Base-by-base conservation (phyloP, 2,329 filamentous ascomycete genomes). In the Cercospora sp. region DNA sequence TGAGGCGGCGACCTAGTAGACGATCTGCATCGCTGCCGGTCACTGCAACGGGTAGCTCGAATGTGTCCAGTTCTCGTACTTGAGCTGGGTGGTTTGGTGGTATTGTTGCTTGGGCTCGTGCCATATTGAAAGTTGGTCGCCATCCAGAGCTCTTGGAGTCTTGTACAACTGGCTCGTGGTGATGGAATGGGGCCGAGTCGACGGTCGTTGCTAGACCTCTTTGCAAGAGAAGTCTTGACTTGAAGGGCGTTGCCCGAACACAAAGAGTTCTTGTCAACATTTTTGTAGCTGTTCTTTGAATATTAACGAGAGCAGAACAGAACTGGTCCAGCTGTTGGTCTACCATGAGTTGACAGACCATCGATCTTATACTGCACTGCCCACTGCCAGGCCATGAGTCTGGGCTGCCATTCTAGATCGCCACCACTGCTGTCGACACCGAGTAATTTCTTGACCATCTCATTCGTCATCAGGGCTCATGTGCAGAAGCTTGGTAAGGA, bases 61-160 rank as follows among this genome's bases (percentile, higher is more conserved):
- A 68, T 31, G 66, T 68, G 28, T 66, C 36, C 48, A 68, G 20
- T 13, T 66, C 59, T n/a, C 67, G 28, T 4, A 68, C 61, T 10
- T 48, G 23, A 12, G 63, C 67, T n/a, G 58, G 13, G 26, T 68
- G 63, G 3, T 55, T 53, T 1, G 67, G 67, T n/a, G 67, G 67
- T 7, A 68, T 36, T 5, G 63, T 66, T n/a, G 28, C 57, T 28
- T 59, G 45, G 2, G 59, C 63, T 55, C 61, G n/a, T 12, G 20
- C 28, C 13, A 60, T 23, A 28, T 61, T 48, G 48, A 65, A 68
- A 1, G 33, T 26, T 33, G 66, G 66, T 9, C 66, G 63, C 12
- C 28, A 18, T 26, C 8, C 10, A 7, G 26, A n/a, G 16, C 5
- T 1, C n/a, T 23, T 58, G 55, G 55, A 7, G 8, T 0, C 13